Conservation (phyloP, 1,139 yeast genomes). For the Yamadazyma sp. region DNA sequence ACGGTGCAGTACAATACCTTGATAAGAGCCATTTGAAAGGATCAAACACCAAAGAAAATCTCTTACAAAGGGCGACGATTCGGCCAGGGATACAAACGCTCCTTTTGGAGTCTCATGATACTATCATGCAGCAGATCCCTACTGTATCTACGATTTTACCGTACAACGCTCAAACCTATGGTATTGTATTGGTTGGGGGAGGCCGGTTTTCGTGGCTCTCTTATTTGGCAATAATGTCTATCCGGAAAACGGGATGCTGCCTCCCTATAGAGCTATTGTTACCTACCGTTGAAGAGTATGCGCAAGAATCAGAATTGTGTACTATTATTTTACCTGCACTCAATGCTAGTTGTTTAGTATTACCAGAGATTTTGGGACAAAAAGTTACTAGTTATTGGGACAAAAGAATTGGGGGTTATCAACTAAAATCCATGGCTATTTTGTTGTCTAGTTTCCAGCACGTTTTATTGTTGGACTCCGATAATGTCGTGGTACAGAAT, state of each 20-base stretch:
- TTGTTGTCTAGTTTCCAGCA: slow-evolving; percentile 42
- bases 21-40: slow-evolving; percentile 2
- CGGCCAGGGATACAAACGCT: not conserved
- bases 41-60: not conserved
- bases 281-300: slow-evolving; percentile 29
- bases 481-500: slow-evolving; percentile 35
- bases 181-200: slow-evolving; percentile 39
- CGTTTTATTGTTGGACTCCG: slow-evolving; percentile 43
- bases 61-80: not conserved
- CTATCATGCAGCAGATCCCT: not conserved
- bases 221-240: slow-evolving; percentile 27
- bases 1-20: slow-evolving; percentile 1
- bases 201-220: slow-evolving; percentile 36
- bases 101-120: slow-evolving; percentile 2
- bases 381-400: slow-evolving; percentile 27
- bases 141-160: slow-evolving; percentile 17
- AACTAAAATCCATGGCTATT: slow-evolving; percentile 27
- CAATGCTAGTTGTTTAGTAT: slow-evolving; percentile 26
- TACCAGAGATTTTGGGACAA: slow-evolving; percentile 34
- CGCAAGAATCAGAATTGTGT: slow-evolving; percentile 25
- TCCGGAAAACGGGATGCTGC: slow-evolving; percentile 31
- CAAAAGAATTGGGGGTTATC: slow-evolving; percentile 28
- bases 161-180: slow-evolving; percentile 22
- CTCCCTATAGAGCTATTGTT: slow-evolving; percentile 36
- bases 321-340: slow-evolving; percentile 19